Evolutionary conservation across 495 filamentous ascomycete species (phyloP), one percentile per base, ranked within the genome.

Genomic region (Durotheca rogersii): DNA sequence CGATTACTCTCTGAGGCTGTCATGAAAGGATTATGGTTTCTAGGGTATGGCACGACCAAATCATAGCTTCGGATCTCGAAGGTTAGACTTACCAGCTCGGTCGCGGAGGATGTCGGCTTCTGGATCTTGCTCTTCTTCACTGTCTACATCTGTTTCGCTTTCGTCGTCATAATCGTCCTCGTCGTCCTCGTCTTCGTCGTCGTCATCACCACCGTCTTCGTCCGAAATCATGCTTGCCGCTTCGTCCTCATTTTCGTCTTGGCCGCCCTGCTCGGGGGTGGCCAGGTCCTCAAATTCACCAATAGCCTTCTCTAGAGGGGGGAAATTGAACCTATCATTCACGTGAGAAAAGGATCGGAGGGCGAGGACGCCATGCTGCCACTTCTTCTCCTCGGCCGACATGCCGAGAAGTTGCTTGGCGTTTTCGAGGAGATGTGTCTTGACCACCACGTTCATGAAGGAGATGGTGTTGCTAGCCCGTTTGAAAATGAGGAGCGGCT

Each of bases 361-460:
- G 23, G 66, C 62, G 3, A 72, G 39, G 10, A 71, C 61, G 17
- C 68, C 69, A 23, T 72, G 68, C 34, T 69, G 69, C 66, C 61
- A 67, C 33, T 69, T 66, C 21, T 65, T 68, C 31, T 65, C 66
- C 36, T 69, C 69, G 14, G 58, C 19, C 1, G 58, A 58, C 33
- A 71, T 48, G 6, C 61, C 60, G 10, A 72, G 52, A 2, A 69
- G 44, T 14, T 65, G 59, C 30, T 61, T 58, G 7, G 63, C 46
- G 42, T 55, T 59, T 20, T 64, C 55, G 1, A 66, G 46, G n/a
- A 67, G 53, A 51, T 67, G 65, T 12, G 44, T 59, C 45, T 69
- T 69, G 33, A 67, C 56, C 12, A 68, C 56, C 7, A 41, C 32
- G 20, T 68, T 67, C 44, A 66, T 62, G 38, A 70, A 70, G 23